Conservation (phyloP, 495 filamentous ascomycete genomes). For the Tirmania nivea region DNA sequence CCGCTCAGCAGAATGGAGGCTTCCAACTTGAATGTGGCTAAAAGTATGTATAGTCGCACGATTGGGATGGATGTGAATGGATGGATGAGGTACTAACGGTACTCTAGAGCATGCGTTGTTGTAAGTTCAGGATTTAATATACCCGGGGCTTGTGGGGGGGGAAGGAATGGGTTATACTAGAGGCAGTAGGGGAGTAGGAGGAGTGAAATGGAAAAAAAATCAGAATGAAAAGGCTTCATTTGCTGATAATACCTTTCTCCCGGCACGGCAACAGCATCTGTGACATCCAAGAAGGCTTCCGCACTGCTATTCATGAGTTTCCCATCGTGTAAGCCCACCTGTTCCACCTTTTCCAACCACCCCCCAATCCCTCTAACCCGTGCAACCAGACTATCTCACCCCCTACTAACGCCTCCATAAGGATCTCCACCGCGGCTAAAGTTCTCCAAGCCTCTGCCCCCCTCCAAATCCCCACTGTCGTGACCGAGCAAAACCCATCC, state of each 20-base stretch:
- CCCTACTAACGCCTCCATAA: constrained; percentile 10
- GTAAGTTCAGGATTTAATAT: not conserved
- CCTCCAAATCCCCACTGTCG: constrained; percentile 56
- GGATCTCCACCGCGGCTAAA: constrained; percentile 32
- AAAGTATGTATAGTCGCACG: too few relatives aligned
- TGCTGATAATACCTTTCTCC: too few relatives aligned
- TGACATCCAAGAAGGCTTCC: constrained; percentile 90
- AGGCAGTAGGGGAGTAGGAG: too few relatives aligned
- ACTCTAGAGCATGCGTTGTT: not conserved
- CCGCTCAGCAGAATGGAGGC: too few relatives aligned
- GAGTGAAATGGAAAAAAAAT: too few relatives aligned
- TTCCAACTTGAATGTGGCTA: too few relatives aligned
- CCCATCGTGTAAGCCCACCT: constrained; percentile 31
- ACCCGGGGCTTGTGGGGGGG: too few relatives aligned
- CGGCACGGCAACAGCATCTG: constrained; percentile 33
- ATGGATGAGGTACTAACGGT: not conserved
- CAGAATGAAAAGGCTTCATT: too few relatives aligned
- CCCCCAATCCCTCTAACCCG: not conserved
- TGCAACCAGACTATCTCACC: not conserved
- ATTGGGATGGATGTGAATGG: too few relatives aligned
- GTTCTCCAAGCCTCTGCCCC: constrained; percentile 31
- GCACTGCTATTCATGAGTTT: constrained; percentile 58
- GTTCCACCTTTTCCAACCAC: not conserved
- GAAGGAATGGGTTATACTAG: too few relatives aligned
- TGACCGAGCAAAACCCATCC: constrained; percentile 60